Base-by-base conservation (phyloP, 306 rosid genomes). In the Casuarina cunninghamiana region DNA sequence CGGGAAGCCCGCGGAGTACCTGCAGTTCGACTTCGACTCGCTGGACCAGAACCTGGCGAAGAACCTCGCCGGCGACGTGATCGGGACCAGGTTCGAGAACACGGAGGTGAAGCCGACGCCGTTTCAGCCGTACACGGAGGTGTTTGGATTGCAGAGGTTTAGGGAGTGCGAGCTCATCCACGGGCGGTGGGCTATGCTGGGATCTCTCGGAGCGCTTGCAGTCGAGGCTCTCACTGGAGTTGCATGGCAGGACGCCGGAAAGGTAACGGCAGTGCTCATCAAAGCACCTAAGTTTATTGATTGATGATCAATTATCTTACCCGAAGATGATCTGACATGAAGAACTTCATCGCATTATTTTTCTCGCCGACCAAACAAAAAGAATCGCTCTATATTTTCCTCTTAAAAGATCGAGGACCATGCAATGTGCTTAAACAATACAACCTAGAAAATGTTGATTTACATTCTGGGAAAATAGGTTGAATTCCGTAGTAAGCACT, bases 161-260 rank as follows among this genome's bases (percentile, higher is more conserved):
- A 83, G 94, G 1, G 96, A 93, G 72, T 93, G 96, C 10, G 96
- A 93, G 78, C 15, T 90, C 66, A 93, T 93, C 45, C 97, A 93
- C 61, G 97, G 93, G 50, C 82, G 91, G 80, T 93, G 96, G 97
- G 97, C 96, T 3, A 90, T 93, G 97, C 80, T 93, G 38, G 97
- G 93, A 7, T 69, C 89, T 15, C 93, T 92, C 35, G 97, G 97
- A 42, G 97, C 96, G 7, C 73, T 93, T 44, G 83, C 96, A 12
- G 96, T 93, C 46, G 97, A 93, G 67, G 93, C 83, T 1, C 80
- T 90, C 77, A 87, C 96, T 2, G 96, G 97, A 0, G 93, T 93
- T 46, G 75, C 97, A 4, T 93, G 97, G 97, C 97, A 90, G 66
- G 96, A 93, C 81, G 96, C 97, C 13, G 97, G 97, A 81, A 90